These are phyloP conservation scores for barley (Hordeum vulgare) DNA, from an alignment of 176 grass and related monocot genomes.

Conservation along the genomic window MorexV3_pseudomolecules_assembly NC_058521.1:503316252-503316751, in stretches of 20 bases:
- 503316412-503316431: not conserved
- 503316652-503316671: not conserved
- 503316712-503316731: not conserved
- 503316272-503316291: not conserved
- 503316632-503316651: not conserved
- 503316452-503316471: not conserved
- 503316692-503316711: not conserved
- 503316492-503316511: not conserved
- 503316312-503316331: not conserved
- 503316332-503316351: not conserved
- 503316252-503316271: not conserved
- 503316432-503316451: not conserved
- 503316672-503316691: not conserved
- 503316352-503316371: not conserved
- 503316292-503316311: not conserved
- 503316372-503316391: constrained; percentile 1
- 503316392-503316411: not conserved
- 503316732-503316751: not conserved
- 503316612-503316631: not conserved
- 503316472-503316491: not conserved
- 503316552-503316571: not conserved
- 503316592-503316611: not conserved
- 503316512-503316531: not conserved
- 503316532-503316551: not conserved
- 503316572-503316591: not conserved